Evolutionary conservation across 257 asterid genomes (phyloP).

Genomic region (Mitragyna speciosa): DNA sequence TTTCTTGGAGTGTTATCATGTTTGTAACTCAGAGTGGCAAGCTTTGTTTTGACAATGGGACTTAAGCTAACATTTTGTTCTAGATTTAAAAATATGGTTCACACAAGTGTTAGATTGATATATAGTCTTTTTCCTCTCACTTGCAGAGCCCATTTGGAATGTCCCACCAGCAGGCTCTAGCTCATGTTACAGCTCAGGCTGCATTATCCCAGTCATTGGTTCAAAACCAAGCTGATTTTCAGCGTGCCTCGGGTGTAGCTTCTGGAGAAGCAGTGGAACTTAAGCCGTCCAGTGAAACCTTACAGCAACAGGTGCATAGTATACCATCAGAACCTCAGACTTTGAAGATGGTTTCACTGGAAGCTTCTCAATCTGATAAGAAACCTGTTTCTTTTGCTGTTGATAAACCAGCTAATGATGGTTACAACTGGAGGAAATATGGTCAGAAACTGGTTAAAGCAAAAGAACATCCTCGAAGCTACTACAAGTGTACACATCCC

Average conservation of each 20-base stretch:
- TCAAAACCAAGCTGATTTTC: conserved; percentile 60
- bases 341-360: conserved; percentile 39
- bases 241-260: conserved; percentile 33
- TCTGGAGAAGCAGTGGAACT: conserved; percentile 32
- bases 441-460: conserved; percentile 92
- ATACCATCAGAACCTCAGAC: conserved; percentile 28
- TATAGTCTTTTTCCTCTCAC: conserved; percentile 11
- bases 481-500: conserved; percentile 71
- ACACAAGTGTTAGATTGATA: background rate
- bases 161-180: conserved; percentile 97
- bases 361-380: conserved; percentile 52
- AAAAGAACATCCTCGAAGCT: conserved; percentile 89
- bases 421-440: conserved; percentile 98
- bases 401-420: conserved; percentile 74
- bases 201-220: conserved; percentile 58
- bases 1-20: background rate
- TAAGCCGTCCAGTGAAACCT: conserved; percentile 31
- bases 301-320: conserved; percentile 29
- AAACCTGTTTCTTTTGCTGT: conserved; percentile 31
- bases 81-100: background rate
- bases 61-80: background rate
- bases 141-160: conserved; percentile 96
- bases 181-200: conserved; percentile 97
- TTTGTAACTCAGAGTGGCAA: background rate
- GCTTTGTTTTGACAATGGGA: background rate